phyloP scores from a whole-genome alignment of 2,329 filamentous ascomycete genomes.

The Beauveria rudraprayagi region DNA sequence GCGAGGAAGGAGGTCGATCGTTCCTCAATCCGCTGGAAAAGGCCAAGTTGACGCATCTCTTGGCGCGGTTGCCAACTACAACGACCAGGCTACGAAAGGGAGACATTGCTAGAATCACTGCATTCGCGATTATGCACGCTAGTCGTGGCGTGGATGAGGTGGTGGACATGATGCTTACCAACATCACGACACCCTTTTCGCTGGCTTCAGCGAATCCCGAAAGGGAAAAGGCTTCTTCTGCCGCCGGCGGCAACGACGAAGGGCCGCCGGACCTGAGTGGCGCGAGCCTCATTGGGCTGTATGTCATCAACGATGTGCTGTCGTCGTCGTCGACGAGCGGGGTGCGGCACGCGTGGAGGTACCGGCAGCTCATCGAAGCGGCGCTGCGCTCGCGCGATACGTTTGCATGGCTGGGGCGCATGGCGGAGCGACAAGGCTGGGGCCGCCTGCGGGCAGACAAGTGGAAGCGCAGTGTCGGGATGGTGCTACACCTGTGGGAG shows the following conservation, averaged over 20 bases:
- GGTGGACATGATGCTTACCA: constrained; percentile 78
- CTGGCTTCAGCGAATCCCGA: constrained; percentile 63
- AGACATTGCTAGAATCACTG: constrained; percentile 76
- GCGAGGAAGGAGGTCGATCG: constrained; percentile 41
- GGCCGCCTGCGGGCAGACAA: constrained; percentile 75
- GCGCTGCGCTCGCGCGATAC: constrained; percentile 59
- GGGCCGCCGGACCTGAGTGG: constrained; percentile 54
- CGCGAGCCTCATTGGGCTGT: constrained; percentile 72
- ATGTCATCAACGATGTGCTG: constrained; percentile 69
- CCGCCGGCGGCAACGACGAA: constrained; percentile 38
- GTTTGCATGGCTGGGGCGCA: constrained; percentile 66
- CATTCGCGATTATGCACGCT: constrained; percentile 83
- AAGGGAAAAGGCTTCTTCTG: constrained; percentile 29
- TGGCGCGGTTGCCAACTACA: constrained; percentile 73
- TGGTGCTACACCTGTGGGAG: constrained; percentile 64
- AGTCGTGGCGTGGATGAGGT: constrained; percentile 82
- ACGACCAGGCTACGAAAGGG: constrained; percentile 70
- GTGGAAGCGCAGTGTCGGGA: constrained; percentile 69
- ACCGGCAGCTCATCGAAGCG: constrained; percentile 69
- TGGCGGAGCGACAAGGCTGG: constrained; percentile 68
- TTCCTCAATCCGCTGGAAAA: constrained; percentile 79
- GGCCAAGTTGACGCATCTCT: constrained; percentile 72
- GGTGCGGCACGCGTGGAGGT: constrained; percentile 80
- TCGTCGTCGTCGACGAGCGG: constrained; percentile 68
- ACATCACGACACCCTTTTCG: constrained; percentile 69